These are phyloP conservation scores for Diplodia corticola DNA, from an alignment of 2,329 filamentous ascomycete species.

Conservation along the genomic window DNA sequence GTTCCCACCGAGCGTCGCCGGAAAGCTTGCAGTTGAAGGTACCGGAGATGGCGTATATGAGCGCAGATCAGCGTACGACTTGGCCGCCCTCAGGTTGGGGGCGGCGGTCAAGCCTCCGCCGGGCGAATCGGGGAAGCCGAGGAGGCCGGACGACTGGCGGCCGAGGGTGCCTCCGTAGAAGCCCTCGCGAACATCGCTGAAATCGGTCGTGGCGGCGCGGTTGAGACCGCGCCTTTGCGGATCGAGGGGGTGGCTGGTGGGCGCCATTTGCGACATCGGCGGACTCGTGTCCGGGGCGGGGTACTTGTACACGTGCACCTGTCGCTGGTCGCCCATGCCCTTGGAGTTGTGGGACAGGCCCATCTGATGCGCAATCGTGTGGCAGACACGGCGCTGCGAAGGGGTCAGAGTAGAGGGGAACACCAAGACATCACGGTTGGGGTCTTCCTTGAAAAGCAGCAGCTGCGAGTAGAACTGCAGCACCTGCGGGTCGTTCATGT, in stretches of 20 bases:
- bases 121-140: constrained; percentile 78
- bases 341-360: constrained; percentile 87
- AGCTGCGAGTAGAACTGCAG: constrained; percentile 89
- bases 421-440: constrained; percentile 73
- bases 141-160: constrained; percentile 76
- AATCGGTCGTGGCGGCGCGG: constrained; percentile 95
- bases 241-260: constrained; percentile 66
- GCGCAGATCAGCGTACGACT: constrained; percentile 93
- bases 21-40: constrained; percentile 84
- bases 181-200: constrained; percentile 75
- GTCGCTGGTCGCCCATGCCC: constrained; percentile 81
- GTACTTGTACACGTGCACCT: constrained; percentile 84
- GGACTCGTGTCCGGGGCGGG: constrained; percentile 62
- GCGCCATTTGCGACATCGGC: constrained; percentile 59
- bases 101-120: constrained; percentile 62
- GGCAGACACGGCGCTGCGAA: constrained; percentile 82
- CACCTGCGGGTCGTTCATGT: constrained; percentile 87
- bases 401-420: constrained; percentile 81
- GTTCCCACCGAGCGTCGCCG: constrained; percentile 64
- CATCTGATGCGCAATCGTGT: constrained; percentile 94
- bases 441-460: constrained; percentile 81
- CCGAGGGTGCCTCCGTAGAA: constrained; percentile 76
- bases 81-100: constrained; percentile 84
- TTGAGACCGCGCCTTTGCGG: constrained; percentile 82
- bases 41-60: constrained; percentile 95